Evolutionary conservation across 805 yeast genomes (phyloP).

Genomic region (Ogataea naganishii): DNA sequence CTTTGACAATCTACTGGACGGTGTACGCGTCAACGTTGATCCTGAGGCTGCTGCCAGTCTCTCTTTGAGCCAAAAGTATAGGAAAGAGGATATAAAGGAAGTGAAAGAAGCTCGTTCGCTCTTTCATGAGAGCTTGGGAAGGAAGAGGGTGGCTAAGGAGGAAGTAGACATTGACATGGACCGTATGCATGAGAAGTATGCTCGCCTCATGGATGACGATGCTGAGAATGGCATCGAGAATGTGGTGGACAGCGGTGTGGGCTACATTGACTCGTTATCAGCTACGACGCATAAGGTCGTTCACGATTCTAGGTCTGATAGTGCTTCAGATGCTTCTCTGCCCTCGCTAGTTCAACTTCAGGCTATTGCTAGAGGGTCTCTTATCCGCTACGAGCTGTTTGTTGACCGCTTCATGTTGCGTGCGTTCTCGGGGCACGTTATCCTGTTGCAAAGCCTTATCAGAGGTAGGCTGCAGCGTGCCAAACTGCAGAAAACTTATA

Average conservation of each 20-base stretch:
- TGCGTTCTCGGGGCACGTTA: conserved; percentile 43
- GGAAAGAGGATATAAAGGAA: conserved; percentile 1
- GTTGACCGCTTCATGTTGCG: conserved; percentile 54
- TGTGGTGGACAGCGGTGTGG: no score
- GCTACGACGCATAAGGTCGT: no score
- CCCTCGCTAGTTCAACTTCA: conserved; percentile 41
- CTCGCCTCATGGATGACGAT: conserved; percentile 10
- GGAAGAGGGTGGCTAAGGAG: no score
- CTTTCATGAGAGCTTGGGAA: conserved; percentile 13
- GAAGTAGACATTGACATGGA: conserved; percentile 15
- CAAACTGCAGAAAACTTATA: conserved; percentile 13
- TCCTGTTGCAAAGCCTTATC: conserved; percentile 37
- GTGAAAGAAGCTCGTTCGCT: conserved; percentile 13
- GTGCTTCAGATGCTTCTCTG: no score
- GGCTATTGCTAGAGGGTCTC: conserved; percentile 62
- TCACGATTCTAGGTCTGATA: no score
- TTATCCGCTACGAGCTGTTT: conserved; percentile 53
- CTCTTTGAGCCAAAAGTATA: not conserved
- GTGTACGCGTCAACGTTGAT: conserved; percentile 24
- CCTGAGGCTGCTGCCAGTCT: conserved; percentile 7
- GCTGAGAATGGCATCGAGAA: no score
- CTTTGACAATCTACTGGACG: conserved; percentile 39
- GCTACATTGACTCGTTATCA: no score
- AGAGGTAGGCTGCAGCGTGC: conserved; percentile 37
- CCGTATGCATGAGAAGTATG: conserved; percentile 20